These are phyloP conservation scores for Cystofilobasidium macerans DNA, from an alignment of 768 basidiomycete species.

Conservation along the genomic window DNA sequence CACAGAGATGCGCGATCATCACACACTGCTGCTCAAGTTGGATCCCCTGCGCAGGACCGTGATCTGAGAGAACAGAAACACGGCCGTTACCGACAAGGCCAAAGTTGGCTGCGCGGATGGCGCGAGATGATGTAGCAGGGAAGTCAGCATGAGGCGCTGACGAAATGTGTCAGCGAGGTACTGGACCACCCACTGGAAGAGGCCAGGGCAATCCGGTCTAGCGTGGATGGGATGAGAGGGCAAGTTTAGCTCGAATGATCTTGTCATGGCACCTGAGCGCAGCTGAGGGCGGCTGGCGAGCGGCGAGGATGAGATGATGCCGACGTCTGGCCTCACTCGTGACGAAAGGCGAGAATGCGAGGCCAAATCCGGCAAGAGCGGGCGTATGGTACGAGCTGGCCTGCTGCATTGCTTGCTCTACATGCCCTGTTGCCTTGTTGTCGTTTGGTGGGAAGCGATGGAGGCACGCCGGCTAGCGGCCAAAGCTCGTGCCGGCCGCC, in stretches of 20 bases:
- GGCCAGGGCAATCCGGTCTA: constrained; percentile 37
- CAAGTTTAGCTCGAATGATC: constrained; percentile 27
- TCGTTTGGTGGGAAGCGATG: too few relatives aligned
- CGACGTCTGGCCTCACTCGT: constrained; percentile 37
- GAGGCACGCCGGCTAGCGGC: too few relatives aligned
- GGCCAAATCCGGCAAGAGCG: constrained; percentile 69
- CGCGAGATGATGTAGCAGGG: neutral
- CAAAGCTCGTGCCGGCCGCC: too few relatives aligned
- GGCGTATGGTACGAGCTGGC: constrained; percentile 49
- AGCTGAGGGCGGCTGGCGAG: too few relatives aligned
- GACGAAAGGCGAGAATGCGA: constrained; percentile 81
- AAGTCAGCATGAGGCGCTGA: neutral
- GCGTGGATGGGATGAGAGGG: constrained; percentile 32
- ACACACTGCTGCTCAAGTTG: constrained; percentile 33
- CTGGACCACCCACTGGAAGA: constrained; percentile 26
- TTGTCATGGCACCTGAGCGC: too few relatives aligned
- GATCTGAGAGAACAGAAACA: constrained; percentile 42
- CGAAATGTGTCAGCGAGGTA: neutral
- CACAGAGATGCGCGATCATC: constrained; percentile 44
- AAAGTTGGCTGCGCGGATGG: constrained; percentile 68
- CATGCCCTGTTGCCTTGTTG: too few relatives aligned
- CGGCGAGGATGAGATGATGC: neutral
- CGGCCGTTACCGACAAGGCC: constrained; percentile 91
- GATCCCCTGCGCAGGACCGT: constrained; percentile 26
- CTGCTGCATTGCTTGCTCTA: neutral